phyloP scores from a whole-genome alignment of 2,329 filamentous ascomycete genomes.

The Anthostomella pinea region DNA sequence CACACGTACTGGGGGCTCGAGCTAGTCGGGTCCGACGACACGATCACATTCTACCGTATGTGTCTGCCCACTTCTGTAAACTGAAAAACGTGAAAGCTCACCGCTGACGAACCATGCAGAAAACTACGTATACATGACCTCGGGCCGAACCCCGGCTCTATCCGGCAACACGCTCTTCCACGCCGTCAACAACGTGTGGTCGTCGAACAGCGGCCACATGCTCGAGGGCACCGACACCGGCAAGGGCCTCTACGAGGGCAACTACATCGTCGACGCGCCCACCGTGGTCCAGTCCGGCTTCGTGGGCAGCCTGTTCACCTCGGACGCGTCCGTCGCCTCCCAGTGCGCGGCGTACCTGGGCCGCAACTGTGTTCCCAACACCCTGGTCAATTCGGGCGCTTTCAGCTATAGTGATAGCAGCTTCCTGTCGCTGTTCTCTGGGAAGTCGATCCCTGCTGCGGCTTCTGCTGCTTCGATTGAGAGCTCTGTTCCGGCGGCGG shows the following conservation, averaged over 20 bases:
- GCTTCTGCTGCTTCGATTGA: background rate
- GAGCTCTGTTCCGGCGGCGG: conserved; percentile 1
- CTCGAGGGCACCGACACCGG: conserved; percentile 24
- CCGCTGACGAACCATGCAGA: conserved; percentile 4
- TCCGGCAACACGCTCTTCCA: conserved; percentile 29
- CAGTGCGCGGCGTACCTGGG: conserved; percentile 9
- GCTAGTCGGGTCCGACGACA: conserved; percentile 2
- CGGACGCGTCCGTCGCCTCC: conserved; percentile 12
- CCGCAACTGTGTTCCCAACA: conserved; percentile 6
- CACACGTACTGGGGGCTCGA: conserved; percentile 4
- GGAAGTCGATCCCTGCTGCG: background rate
- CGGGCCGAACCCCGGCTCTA: conserved; percentile 27
- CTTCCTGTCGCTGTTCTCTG: conserved; percentile 2
- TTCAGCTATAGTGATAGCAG: conserved; percentile 3
- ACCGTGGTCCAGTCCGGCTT: conserved; percentile 18
- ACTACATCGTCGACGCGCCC: conserved; percentile 24
- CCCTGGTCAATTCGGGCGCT: conserved; percentile 2
- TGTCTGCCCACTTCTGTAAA: background rate
- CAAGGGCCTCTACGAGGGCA: conserved; percentile 28
- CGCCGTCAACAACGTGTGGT: conserved; percentile 31
- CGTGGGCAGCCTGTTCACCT: conserved; percentile 25
- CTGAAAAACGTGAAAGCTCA: background rate
- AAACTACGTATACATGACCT: conserved; percentile 22
- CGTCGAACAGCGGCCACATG: conserved; percentile 25
- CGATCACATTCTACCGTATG: conserved; percentile 6